phyloP scores from a whole-genome alignment of 768 basidiomycete species.

The Rhodotorula paludigena region DNA sequence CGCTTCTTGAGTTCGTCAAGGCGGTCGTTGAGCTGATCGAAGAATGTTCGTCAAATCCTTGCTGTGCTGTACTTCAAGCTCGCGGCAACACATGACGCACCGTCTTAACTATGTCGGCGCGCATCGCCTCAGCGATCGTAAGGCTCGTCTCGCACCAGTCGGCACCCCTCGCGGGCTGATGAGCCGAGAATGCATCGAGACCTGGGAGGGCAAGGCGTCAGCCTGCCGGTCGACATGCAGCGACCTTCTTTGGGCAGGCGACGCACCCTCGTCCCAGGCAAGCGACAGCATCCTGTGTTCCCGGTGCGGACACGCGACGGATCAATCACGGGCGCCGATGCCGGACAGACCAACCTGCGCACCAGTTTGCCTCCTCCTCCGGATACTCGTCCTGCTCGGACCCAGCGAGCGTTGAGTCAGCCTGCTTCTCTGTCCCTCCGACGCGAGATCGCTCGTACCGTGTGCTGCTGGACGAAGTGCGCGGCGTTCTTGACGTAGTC shows the following conservation, averaged over 20 bases:
- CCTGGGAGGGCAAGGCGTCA: not conserved
- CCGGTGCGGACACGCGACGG: not conserved
- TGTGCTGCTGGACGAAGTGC: not conserved
- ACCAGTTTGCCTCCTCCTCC: conserved; percentile 7
- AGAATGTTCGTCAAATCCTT: no score
- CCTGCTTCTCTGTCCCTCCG: rapidly evolving
- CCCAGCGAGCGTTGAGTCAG: not conserved
- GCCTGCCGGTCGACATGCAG: not conserved
- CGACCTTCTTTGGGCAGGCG: not conserved
- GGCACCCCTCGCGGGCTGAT: no score
- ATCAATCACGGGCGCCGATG: not conserved
- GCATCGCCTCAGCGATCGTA: not conserved
- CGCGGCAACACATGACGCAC: no score
- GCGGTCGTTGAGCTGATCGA: not conserved
- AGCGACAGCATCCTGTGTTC: conserved; percentile 6
- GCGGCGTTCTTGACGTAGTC: conserved; percentile 12
- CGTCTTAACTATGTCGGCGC: not conserved
- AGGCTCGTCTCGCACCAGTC: not conserved
- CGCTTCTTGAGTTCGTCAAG: not conserved
- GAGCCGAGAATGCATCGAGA: not conserved
- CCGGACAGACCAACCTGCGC: not conserved
- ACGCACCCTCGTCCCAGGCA: conserved; percentile 11
- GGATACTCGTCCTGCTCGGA: not conserved
- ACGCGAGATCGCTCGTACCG: not conserved
- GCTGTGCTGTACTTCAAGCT: no score